Percentiles rank a stretch among this genome's conserved stretches.
phyloP scores from a whole-genome alignment of 129 eudicot genomes.

The Heracleum sosnowskyi region DNA sequence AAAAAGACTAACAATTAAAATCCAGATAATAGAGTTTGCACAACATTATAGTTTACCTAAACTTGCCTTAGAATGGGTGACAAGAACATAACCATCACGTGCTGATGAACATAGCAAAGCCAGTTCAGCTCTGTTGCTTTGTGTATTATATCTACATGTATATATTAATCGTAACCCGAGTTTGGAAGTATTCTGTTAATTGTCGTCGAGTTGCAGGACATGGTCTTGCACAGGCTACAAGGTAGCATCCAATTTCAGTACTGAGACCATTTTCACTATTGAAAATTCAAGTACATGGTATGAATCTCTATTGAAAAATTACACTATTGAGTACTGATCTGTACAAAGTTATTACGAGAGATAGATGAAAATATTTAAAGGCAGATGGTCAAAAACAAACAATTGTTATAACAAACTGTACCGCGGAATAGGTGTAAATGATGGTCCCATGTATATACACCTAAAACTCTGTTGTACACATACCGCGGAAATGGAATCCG shows the following conservation, averaged over 20 bases:
- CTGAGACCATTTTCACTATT: no score
- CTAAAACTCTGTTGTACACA: no score
- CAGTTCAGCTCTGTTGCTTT: constrained; percentile 3
- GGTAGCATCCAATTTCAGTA: constrained; percentile 1
- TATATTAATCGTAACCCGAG: constrained; percentile 4
- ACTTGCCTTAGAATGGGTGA: constrained; percentile 53
- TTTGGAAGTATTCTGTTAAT: constrained; percentile 21
- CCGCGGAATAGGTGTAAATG: no score
- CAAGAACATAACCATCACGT: constrained; percentile 63
- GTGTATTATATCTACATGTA: not conserved
- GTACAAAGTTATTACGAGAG: not conserved
- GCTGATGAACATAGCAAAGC: constrained; percentile 21
- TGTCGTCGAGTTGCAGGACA: constrained; percentile 12
- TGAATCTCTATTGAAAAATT: not conserved
- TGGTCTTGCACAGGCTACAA: constrained; percentile 12
- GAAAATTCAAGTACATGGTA: not conserved
- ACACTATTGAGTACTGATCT: not conserved
- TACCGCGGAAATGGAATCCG: no score
- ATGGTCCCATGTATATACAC: no score
- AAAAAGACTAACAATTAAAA: constrained; percentile 23
- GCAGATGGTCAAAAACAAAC: no score
- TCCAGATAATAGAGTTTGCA: constrained; percentile 23
- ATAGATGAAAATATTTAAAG: no score
- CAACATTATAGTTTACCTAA: constrained; percentile 15
- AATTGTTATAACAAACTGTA: no score